Evolutionary conservation across 768 basidiomycete genomes (phyloP).

Genomic region (Termitomyces sp.): DNA sequence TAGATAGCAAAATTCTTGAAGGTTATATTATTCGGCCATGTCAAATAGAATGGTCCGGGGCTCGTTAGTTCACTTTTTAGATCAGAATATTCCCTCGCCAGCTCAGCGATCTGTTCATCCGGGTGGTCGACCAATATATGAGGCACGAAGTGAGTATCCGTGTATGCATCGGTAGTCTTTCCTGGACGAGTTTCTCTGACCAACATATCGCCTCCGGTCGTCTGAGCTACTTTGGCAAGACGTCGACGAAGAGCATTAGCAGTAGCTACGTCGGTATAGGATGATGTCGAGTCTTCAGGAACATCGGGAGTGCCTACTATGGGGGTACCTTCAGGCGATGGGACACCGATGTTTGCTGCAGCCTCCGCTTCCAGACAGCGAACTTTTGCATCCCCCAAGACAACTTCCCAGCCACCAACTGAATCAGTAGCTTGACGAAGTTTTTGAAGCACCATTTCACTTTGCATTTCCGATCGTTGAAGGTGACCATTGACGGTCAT

Average conservation of each 20-base stretch:
- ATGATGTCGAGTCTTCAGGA: conserved; percentile 39
- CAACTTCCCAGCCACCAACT: conserved; percentile 65
- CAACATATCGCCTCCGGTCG: conserved; percentile 15
- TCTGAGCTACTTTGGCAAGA: conserved; percentile 34
- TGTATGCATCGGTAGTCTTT: conserved; percentile 10
- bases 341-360: conserved; percentile 10
- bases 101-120: conserved; percentile 50
- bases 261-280: conserved; percentile 48
- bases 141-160: conserved; percentile 14
- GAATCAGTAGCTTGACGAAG: conserved; percentile 42
- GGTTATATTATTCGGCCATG: conserved; percentile 84
- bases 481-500: conserved; percentile 84
- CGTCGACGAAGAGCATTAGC: conserved; percentile 54
- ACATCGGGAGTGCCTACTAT: conserved; percentile 36
- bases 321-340: conserved; percentile 19
- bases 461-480: conserved; percentile 43
- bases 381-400: conserved; percentile 42
- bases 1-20: conserved; percentile 80
- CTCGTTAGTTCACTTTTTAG: conserved; percentile 72
- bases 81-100: conserved; percentile 75
- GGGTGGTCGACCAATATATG: conserved; percentile 64
- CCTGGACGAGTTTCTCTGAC: conserved; percentile 6
- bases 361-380: conserved; percentile 36
- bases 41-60: conserved; percentile 56
- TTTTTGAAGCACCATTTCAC: conserved; percentile 33